Percentiles rank a stretch among this genome's conserved stretches.
Conservation (phyloP, 352 stramenopile genomes). For the Phytophthora megakarya region DNA sequence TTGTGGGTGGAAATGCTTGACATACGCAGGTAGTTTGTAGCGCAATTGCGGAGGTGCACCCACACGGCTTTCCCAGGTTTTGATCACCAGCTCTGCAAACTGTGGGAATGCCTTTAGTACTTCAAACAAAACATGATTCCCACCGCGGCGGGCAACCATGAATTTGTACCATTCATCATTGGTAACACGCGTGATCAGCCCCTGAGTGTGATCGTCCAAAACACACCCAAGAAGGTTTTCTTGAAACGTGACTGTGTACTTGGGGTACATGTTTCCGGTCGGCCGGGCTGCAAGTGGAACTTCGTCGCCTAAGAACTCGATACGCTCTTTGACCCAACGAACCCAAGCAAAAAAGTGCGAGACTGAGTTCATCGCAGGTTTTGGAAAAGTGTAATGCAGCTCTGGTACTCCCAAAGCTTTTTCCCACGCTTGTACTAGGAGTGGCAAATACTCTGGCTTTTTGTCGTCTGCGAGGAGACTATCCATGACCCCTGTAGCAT, state of each 20-base stretch:
- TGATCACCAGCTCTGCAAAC: constrained; percentile 66
- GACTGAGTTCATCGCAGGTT: constrained; percentile 56
- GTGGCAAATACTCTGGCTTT: constrained; percentile 61
- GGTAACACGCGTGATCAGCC: constrained; percentile 51
- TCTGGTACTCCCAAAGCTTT: constrained; percentile 50
- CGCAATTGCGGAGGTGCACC: constrained; percentile 32
- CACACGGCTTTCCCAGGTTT: constrained; percentile 69
- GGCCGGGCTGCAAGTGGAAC: constrained; percentile 48
- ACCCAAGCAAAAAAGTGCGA: constrained; percentile 81
- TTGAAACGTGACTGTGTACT: constrained; percentile 69
- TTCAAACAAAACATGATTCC: constrained; percentile 67
- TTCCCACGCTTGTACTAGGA: constrained; percentile 68
- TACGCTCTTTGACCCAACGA: constrained; percentile 81
- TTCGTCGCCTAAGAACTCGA: constrained; percentile 57
- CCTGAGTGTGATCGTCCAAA: constrained; percentile 61
- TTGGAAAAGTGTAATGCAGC: constrained; percentile 71
- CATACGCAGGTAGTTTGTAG: constrained; percentile 66
- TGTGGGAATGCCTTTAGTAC: constrained; percentile 60
- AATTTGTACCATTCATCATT: constrained; percentile 81
- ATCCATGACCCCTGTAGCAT: constrained; percentile 48
- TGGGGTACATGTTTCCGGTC: constrained; percentile 58
- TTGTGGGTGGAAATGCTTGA: constrained; percentile 90
- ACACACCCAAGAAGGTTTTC: constrained; percentile 54
- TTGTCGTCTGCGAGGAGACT: constrained; percentile 27
- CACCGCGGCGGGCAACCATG: constrained; percentile 58